Conservation (phyloP, 2,329 filamentous ascomycete genomes). For the Cytospora schulzeri region DNA sequence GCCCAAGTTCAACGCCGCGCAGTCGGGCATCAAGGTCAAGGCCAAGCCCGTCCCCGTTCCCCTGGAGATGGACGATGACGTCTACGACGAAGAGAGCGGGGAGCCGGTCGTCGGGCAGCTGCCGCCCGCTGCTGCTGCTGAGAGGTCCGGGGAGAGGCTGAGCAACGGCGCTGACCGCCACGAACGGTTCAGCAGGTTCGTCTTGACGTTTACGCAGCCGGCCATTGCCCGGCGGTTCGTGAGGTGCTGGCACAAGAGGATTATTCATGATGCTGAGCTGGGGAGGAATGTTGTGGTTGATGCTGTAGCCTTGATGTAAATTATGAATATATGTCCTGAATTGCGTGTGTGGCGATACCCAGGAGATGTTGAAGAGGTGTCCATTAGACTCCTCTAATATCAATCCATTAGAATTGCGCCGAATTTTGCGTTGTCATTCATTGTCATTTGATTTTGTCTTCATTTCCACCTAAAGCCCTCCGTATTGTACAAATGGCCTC, state of each 20-base stretch:
- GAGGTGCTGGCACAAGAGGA: slow-evolving; percentile 45
- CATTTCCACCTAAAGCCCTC: not conserved
- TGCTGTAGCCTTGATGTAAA: slow-evolving; percentile 32
- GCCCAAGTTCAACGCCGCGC: not conserved
- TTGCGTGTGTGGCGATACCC: not conserved
- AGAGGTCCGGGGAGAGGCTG: slow-evolving; percentile 19
- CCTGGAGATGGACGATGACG: slow-evolving; percentile 15
- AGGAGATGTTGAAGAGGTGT: not conserved
- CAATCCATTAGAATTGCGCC: not conserved
- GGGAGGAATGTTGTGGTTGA: slow-evolving; percentile 33
- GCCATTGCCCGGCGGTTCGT: slow-evolving; percentile 56
- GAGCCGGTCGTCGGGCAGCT: not conserved
- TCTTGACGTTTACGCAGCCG: slow-evolving; percentile 58
- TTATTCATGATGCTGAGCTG: slow-evolving; percentile 34
- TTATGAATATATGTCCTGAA: not conserved
- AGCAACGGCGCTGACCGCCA: slow-evolving; percentile 36
- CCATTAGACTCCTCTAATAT: not conserved
- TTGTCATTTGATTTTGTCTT: not conserved
- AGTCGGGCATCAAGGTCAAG: slow-evolving; percentile 12
- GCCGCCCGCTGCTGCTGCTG: not conserved
- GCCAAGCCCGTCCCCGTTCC: slow-evolving; percentile 28
- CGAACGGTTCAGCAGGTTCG: slow-evolving; percentile 48
- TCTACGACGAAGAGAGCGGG: slow-evolving; percentile 2
- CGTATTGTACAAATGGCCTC: not conserved
- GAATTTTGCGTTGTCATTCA: not conserved